These are phyloP conservation scores for Phytomonas francai DNA, from an alignment of 208 protist species.

Conservation along the genomic window DNA sequence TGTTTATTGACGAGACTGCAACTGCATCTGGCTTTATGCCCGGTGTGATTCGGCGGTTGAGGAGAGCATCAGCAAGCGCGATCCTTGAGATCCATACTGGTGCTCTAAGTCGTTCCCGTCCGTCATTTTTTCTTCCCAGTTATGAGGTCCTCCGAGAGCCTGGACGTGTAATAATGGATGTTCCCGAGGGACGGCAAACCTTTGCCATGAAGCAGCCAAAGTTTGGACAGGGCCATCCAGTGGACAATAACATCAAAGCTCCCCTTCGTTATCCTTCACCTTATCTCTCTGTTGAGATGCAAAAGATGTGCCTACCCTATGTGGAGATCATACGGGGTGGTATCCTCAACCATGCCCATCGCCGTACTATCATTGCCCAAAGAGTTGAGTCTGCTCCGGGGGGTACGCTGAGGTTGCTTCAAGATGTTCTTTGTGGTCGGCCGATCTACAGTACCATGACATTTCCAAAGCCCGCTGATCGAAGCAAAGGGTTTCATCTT, in stretches of 20 bases:
- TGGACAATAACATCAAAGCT: too few relatives aligned
- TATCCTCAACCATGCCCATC: slow-evolving; percentile 20
- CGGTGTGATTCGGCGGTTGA: slow-evolving; percentile 13
- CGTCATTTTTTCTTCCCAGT: slow-evolving; percentile 26
- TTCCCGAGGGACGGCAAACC: too few relatives aligned
- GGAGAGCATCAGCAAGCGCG: slow-evolving; percentile 7
- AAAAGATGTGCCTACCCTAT: slow-evolving; percentile 10
- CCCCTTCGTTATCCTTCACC: neutral
- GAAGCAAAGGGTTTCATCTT: neutral
- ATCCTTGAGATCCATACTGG: slow-evolving; percentile 13
- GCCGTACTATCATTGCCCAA: slow-evolving; percentile 25
- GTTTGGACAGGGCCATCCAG: too few relatives aligned
- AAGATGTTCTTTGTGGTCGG: slow-evolving; percentile 19
- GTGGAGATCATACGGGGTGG: slow-evolving; percentile 25
- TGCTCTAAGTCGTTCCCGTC: slow-evolving; percentile 8
- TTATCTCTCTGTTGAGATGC: neutral
- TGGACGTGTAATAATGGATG: too few relatives aligned
- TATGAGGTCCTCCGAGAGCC: slow-evolving; percentile 12
- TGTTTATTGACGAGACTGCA: slow-evolving; percentile 25
- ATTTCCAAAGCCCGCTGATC: neutral
- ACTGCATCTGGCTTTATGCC: slow-evolving; percentile 11
- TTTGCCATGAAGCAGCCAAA: too few relatives aligned
- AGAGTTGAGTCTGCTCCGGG: slow-evolving; percentile 21
- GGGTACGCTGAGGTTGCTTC: slow-evolving; percentile 30
- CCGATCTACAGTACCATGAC: neutral